phyloP scores from a whole-genome alignment of 345 rosid genomes.

The Nasturtium officinale region DNA sequence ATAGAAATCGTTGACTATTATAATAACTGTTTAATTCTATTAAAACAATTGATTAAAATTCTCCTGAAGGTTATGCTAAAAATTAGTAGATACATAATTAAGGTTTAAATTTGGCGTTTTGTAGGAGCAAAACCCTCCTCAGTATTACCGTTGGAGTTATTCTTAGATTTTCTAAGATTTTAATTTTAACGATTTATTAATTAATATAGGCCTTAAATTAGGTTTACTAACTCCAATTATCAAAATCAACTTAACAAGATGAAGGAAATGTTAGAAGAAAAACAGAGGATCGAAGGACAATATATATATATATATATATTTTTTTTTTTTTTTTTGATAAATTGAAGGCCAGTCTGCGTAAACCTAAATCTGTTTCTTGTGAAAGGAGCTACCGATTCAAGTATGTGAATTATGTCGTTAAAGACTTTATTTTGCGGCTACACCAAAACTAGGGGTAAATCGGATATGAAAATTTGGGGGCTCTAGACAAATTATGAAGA shows the following conservation, averaged over 20 bases:
- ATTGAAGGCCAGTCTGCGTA: too few species aligned
- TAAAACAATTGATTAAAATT: neutral
- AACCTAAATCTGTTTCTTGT: slow-evolving; percentile 5
- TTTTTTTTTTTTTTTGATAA: too few species aligned
- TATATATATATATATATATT: too few species aligned
- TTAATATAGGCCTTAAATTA: neutral
- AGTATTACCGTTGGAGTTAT: slow-evolving; percentile 6
- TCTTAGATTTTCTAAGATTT: slow-evolving; percentile 11
- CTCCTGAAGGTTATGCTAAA: slow-evolving; percentile 33
- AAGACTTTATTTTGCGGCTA: too few species aligned
- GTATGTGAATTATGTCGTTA: neutral
- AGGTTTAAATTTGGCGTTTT: too few species aligned
- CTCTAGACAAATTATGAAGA: too few species aligned
- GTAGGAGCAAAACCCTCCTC: too few species aligned
- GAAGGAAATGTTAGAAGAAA: neutral
- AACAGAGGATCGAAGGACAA: neutral
- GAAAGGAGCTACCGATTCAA: slow-evolving; percentile 7
- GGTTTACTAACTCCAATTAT: neutral
- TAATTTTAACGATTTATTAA: slow-evolving; percentile 6
- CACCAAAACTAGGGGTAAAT: too few species aligned
- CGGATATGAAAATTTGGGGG: too few species aligned
- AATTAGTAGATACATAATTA: neutral
- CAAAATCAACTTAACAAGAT: slow-evolving; percentile 1
- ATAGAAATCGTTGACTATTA: slow-evolving; percentile 25
- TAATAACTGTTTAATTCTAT: slow-evolving; percentile 21